Percentiles rank a stretch among this genome's conserved stretches.
Conservation (phyloP, 805 yeast species). For the Saturnispora sanitii region DNA sequence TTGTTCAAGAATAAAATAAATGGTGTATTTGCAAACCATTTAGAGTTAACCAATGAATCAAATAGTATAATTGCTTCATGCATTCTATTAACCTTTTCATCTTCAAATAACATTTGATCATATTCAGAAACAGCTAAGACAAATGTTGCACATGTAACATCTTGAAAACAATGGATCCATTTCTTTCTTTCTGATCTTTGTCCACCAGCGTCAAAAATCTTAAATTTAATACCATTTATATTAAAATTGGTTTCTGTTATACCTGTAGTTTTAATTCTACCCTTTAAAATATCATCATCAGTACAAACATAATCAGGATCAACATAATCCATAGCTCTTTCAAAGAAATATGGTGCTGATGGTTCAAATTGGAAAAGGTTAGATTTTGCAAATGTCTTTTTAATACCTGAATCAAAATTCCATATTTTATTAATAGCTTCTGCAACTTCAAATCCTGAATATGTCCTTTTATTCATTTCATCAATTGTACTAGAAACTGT, state of each 20-base stretch:
- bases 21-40: slow-evolving; percentile 79
- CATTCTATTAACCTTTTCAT: slow-evolving; percentile 80
- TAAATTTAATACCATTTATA: slow-evolving; percentile 54
- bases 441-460: slow-evolving; percentile 48
- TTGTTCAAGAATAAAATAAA: slow-evolving; percentile 85
- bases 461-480: background rate
- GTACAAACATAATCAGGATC: slow-evolving; percentile 56
- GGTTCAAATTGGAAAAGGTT: slow-evolving; percentile 82
- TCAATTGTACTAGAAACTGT: background rate
- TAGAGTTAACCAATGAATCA: slow-evolving; percentile 72
- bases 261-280: slow-evolving; percentile 92
- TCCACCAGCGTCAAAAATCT: slow-evolving; percentile 93
- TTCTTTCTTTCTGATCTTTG: slow-evolving; percentile 84
- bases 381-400: slow-evolving; percentile 44
- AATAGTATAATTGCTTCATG: slow-evolving; percentile 81
- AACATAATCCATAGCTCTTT: slow-evolving; percentile 56
- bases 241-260: slow-evolving; percentile 78
- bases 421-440: slow-evolving; percentile 61
- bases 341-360: slow-evolving; percentile 73
- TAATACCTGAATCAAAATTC: slow-evolving; percentile 60
- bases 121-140: slow-evolving; percentile 87
- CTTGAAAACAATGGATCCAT: slow-evolving; percentile 93
- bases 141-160: slow-evolving; percentile 77
- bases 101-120: slow-evolving; percentile 87
- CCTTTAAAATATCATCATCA: slow-evolving; percentile 78